Base-by-base conservation (phyloP, 345 rosid genomes). In the Theobroma cacao region DNA sequence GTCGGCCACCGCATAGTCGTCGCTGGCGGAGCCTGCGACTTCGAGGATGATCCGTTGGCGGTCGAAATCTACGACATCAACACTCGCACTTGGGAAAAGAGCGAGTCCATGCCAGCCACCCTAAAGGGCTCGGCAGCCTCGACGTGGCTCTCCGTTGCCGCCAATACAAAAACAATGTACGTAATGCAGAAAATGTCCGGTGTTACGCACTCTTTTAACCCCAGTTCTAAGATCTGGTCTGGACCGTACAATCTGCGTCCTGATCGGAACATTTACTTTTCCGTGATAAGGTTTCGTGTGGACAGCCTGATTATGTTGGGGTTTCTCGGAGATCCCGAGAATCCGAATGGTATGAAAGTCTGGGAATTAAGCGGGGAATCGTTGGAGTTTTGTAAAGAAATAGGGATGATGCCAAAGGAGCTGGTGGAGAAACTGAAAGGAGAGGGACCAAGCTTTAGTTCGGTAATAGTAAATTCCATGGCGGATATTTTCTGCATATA, bases 41-140 rank as follows among this genome's bases (percentile, higher is more conserved):
- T 91, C 89, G 93, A 89, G 68, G 98, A 92, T 13, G 91, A 91
- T 70, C 89, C 87, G 4, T 80, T 95, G 33, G 89, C 94, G 6
- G 94, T 92, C 1, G 98, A 93, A 75, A 45, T 89, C 66, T 85
- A 82, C 24, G 85, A 90, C 82, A 24, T 88, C 15, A 79, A 70
- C 64, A 53, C 83, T 20, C 78, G 83, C 18, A 24, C 20, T 30
- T 95, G 98, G 98, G 86, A 81, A 60, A 50, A 66, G 34, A 88
- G 89, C 74, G 83, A 85, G 28, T 82, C 86, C 62, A 88, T 95
- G 94, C 98, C 97, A 3, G 65, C 78, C 0, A 38, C 24, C 1
- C 83, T 91, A 31, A 85, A 52, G 61, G 89, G 77, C 80, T 89
- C 91, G 3, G 86, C 92, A 1, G 81, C 95, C 13, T 41, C 97